A percentile compares a stretch with the other conserved stretches of the same genome.
Evolutionary conservation across 495 filamentous ascomycete species (phyloP).

Genomic region (Neurospora sp.): DNA sequence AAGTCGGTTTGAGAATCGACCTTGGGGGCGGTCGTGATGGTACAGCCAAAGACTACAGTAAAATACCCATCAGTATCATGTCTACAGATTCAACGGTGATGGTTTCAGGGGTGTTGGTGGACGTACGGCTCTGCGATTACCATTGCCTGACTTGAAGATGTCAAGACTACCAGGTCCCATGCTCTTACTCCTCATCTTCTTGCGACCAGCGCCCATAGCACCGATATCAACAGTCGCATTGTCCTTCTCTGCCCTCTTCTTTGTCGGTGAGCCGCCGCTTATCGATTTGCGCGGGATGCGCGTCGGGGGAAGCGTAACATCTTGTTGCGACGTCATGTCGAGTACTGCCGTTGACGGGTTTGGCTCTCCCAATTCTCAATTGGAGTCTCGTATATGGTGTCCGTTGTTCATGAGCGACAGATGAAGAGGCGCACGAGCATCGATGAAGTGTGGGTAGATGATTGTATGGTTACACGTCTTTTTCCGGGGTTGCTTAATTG

Average conservation of each 20-base stretch:
- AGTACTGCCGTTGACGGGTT: constrained; percentile 1
- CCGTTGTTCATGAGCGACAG: background rate
- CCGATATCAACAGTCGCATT: constrained; percentile 57
- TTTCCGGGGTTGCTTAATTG: background rate
- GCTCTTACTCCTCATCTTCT: constrained; percentile 88
- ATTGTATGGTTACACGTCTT: background rate
- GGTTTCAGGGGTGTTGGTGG: background rate
- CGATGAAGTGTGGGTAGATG: background rate
- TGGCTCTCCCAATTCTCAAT: background rate
- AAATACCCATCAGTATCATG: background rate
- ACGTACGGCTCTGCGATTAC: constrained; percentile 72
- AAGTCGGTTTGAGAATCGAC: constrained; percentile 80
- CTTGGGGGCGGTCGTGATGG: constrained; percentile 38
- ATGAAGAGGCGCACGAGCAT: background rate
- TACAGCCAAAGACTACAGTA: constrained; percentile 37
- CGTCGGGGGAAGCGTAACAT: constrained; percentile 39
- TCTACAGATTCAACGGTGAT: background rate
- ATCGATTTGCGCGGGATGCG: constrained; percentile 71
- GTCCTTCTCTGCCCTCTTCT: constrained; percentile 51
- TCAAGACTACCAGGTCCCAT: constrained; percentile 86
- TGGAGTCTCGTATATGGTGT: background rate
- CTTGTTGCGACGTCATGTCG: constrained; percentile 34
- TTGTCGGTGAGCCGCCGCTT: constrained; percentile 51
- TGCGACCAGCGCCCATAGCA: constrained; percentile 37
- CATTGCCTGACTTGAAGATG: constrained; percentile 63